phyloP scores from a whole-genome alignment of 192 early-diverging fungal genomes.

The Lunasporangiospora selenospora region DNA sequence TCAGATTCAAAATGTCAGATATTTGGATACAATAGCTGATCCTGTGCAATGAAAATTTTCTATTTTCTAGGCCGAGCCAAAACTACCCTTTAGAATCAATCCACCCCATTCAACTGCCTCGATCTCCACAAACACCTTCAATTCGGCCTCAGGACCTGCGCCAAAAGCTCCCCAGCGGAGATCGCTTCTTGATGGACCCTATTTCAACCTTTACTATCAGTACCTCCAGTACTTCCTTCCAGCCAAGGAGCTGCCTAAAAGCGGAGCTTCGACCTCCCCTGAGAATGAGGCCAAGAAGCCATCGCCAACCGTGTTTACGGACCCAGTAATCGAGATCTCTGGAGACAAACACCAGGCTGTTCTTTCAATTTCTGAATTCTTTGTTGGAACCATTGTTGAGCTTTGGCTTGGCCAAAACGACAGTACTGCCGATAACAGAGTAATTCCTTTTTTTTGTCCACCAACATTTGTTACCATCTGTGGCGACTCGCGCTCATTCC shows the following conservation, averaged over 20 bases:
- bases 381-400: constrained; percentile 36
- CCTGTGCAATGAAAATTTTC: too few relatives aligned
- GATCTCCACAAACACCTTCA: constrained; percentile 6
- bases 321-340: constrained; percentile 26
- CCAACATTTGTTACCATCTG: too few relatives aligned
- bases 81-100: constrained; percentile 33
- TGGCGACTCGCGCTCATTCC: background rate
- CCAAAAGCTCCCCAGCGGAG: constrained; percentile 15
- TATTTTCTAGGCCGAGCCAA: constrained; percentile 24
- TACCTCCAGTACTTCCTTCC: constrained; percentile 43
- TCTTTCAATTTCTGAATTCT: constrained; percentile 40
- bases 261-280: background rate
- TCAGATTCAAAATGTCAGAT: too few relatives aligned
- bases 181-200: constrained; percentile 36
- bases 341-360: constrained; percentile 26
- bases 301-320: constrained; percentile 22
- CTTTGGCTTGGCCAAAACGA: constrained; percentile 46
- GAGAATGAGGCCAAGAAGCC: background rate
- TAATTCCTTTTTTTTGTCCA: too few relatives aligned
- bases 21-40: too few relatives aligned
- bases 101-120: constrained; percentile 2
- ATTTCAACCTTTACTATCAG: constrained; percentile 35
- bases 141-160: constrained; percentile 16
- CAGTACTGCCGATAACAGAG: constrained; percentile 28
- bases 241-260: constrained; percentile 9